Conservation (phyloP, 108 stramenopile genomes). For the Epithemia pelagica region DNA sequence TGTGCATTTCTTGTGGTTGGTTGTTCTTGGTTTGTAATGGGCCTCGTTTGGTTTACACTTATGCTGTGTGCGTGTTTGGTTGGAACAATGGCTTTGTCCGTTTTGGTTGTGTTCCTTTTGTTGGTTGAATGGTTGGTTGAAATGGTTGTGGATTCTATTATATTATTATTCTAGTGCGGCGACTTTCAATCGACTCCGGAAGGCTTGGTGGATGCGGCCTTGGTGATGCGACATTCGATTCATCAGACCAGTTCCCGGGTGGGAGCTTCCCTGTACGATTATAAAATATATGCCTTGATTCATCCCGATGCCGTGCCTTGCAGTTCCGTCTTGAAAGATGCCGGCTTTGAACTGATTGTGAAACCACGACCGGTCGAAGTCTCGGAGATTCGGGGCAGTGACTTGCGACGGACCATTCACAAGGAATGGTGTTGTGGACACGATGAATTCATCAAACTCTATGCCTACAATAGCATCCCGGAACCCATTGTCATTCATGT, state of each 20-base stretch:
- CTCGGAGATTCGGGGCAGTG: slow-evolving; percentile 52
- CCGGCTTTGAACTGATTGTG: slow-evolving; percentile 54
- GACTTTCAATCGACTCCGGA: slow-evolving; percentile 29
- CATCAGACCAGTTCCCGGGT: slow-evolving; percentile 44
- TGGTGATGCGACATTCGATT: slow-evolving; percentile 49
- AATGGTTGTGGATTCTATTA: no score
- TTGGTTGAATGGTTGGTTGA: no score
- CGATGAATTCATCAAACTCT: slow-evolving; percentile 60
- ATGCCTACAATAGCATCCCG: slow-evolving; percentile 43
- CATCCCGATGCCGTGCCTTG: slow-evolving; percentile 49
- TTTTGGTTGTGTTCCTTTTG: no score
- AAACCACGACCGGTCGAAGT: slow-evolving; percentile 38
- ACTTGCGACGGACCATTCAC: slow-evolving; percentile 41
- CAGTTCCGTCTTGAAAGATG: slow-evolving; percentile 28
- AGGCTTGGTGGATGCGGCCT: slow-evolving; percentile 49
- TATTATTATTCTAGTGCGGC: slow-evolving; percentile 41
- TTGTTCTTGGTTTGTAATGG: no score
- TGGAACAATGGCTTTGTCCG: no score
- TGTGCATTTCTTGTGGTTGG: no score
- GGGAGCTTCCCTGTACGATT: slow-evolving; percentile 44
- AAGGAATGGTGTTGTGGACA: slow-evolving; percentile 43
- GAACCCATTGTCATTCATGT: slow-evolving; percentile 45
- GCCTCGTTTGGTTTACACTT: no score
- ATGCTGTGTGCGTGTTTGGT: no score
- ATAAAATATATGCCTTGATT: slow-evolving; percentile 70